Percentiles rank a stretch among this genome's conserved stretches.
phyloP scores from a whole-genome alignment of 2,329 filamentous ascomycete genomes.

The Hypoxylon sp. region DNA sequence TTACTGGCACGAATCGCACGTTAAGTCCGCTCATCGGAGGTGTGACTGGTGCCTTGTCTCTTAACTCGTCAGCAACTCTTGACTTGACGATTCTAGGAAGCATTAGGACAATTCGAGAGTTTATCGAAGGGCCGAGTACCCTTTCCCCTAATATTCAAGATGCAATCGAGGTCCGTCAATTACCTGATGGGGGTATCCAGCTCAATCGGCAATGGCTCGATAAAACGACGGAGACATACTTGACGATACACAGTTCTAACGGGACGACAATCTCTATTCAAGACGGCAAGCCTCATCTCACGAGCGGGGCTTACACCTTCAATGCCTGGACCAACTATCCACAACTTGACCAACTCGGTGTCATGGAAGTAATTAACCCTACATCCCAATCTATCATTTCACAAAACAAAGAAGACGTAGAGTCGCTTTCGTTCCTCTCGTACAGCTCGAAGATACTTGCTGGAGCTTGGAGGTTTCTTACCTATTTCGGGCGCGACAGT shows the following conservation, averaged over 20 bases:
- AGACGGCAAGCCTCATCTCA: conserved; percentile 61
- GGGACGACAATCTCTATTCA: conserved; percentile 57
- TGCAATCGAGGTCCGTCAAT: conserved; percentile 61
- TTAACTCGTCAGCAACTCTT: conserved; percentile 71
- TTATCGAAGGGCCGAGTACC: conserved; percentile 70
- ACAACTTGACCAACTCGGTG: conserved; percentile 69
- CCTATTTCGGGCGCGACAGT: conserved; percentile 76
- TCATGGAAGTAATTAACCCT: conserved; percentile 65
- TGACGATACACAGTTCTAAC: conserved; percentile 62
- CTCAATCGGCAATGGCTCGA: conserved; percentile 73
- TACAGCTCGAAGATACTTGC: conserved; percentile 75
- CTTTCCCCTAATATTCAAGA: conserved; percentile 69
- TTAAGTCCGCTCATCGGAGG: conserved; percentile 67
- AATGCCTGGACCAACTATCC: conserved; percentile 74
- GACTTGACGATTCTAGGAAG: conserved; percentile 72
- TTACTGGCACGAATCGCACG: conserved; percentile 59
- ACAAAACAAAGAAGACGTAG: conserved; percentile 63
- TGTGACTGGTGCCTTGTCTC: conserved; percentile 66
- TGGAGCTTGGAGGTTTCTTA: conserved; percentile 76
- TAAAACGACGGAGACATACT: conserved; percentile 69
- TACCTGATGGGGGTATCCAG: conserved; percentile 61
- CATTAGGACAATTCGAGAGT: conserved; percentile 74
- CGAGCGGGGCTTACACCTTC: conserved; percentile 70
- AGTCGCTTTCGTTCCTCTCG: conserved; percentile 73
- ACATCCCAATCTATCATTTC: conserved; percentile 62